Evolutionary conservation across 2,329 filamentous ascomycete genomes (phyloP).

Genomic region (Trichoderma sp.): DNA sequence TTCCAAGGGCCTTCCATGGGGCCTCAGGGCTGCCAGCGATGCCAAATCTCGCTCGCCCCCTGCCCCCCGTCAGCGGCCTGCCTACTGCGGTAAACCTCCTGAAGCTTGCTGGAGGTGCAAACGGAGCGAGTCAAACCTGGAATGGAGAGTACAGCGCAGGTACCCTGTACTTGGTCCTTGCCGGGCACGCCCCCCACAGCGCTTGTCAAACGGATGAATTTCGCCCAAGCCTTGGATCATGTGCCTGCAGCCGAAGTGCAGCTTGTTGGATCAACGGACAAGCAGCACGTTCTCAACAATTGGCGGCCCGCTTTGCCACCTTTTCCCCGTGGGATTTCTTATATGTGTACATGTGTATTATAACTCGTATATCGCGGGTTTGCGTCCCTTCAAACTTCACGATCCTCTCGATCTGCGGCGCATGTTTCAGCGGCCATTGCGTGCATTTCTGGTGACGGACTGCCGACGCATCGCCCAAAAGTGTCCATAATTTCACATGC

Average conservation of each 20-base stretch:
- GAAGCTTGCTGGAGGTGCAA: not conserved
- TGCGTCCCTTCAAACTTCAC: not conserved
- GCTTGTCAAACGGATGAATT: constrained; percentile 16
- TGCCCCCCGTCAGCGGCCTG: not conserved
- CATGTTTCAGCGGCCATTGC: not conserved
- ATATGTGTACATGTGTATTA: not conserved
- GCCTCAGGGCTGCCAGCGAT: not conserved
- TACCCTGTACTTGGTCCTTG: constrained; percentile 8
- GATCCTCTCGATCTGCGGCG: not conserved
- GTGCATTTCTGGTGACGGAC: not conserved
- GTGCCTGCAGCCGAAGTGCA: constrained; percentile 11
- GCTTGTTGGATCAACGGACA: constrained; percentile 17
- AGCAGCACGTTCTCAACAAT: constrained; percentile 19
- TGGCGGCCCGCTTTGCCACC: constrained; percentile 4
- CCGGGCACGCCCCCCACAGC: constrained; percentile 12
- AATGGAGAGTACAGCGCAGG: not conserved
- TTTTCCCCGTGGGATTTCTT: not conserved
- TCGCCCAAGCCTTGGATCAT: constrained; percentile 16
- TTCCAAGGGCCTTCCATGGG: not conserved
- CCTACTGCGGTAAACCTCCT: not conserved
- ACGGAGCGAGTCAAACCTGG: not conserved
- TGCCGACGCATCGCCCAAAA: not conserved
- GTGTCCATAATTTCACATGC: constrained; percentile 17
- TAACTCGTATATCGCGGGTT: not conserved
- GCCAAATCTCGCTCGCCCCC: not conserved